phyloP scores from a whole-genome alignment of 2,329 filamentous ascomycete species.

The Penicillium thymicola region DNA sequence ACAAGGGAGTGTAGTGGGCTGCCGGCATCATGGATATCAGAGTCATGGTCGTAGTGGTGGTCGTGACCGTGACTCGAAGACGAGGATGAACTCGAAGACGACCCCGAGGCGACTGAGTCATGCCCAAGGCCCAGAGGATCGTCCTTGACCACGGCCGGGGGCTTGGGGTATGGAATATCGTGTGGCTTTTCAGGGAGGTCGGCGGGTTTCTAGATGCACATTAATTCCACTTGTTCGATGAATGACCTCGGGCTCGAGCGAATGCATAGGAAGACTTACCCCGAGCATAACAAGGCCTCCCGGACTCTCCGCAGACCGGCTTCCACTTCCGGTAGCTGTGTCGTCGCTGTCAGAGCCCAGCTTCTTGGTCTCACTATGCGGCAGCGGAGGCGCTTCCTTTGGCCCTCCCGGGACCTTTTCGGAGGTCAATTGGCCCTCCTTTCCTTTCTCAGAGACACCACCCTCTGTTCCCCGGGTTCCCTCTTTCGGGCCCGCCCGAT shows the following conservation, averaged over 20 bases:
- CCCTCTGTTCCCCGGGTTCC: conserved; percentile 87
- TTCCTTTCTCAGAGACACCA: conserved; percentile 83
- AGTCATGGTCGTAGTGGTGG: conserved; percentile 35
- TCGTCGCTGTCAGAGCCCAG: conserved; percentile 43
- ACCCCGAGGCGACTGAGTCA: conserved; percentile 22
- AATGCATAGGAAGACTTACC: conserved; percentile 43
- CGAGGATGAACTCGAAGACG: conserved; percentile 30
- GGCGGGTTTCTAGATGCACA: conserved; percentile 64
- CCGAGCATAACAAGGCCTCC: conserved; percentile 51
- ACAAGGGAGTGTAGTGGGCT: conserved; percentile 78
- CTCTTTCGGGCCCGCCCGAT: conserved; percentile 70
- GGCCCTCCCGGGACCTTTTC: conserved; percentile 77
- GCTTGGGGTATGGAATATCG: conserved; percentile 66
- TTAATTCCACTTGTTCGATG: conserved; percentile 1
- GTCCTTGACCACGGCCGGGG: conserved; percentile 46
- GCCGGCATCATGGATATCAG: conserved; percentile 56
- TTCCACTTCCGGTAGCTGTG: conserved; percentile 34
- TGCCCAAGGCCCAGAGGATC: conserved; percentile 31
- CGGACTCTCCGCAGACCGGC: conserved; percentile 40
- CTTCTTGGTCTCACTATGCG: conserved; percentile 75
- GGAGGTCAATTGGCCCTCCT: conserved; percentile 66
- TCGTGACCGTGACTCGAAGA: conserved; percentile 5
- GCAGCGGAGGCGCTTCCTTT: conserved; percentile 78
- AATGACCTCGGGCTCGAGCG: neutral
- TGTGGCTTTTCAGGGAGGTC: conserved; percentile 76